phyloP scores from a whole-genome alignment of 2,329 filamentous ascomycete genomes.

The Pestalotiopsis sp. region DNA sequence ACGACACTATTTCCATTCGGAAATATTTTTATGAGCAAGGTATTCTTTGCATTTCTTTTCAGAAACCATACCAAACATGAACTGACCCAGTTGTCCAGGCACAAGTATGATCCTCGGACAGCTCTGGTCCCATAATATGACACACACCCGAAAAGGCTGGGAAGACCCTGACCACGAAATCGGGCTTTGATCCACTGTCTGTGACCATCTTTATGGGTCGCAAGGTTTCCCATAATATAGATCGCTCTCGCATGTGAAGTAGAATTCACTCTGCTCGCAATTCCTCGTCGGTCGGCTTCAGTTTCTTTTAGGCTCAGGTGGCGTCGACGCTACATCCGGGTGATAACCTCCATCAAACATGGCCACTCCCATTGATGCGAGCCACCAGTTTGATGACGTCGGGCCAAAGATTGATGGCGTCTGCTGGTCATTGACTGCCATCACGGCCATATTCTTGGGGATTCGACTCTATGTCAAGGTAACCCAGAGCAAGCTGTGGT shows the following conservation, averaged over 20 bases:
- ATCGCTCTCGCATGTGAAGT: not conserved
- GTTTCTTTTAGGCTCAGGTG: too few relatives aligned
- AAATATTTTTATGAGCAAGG: too few relatives aligned
- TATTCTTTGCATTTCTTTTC: too few relatives aligned
- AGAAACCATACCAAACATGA: too few relatives aligned
- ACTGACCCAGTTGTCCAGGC: not conserved
- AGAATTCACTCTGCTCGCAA: not conserved
- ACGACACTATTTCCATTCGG: too few relatives aligned
- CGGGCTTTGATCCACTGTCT: not conserved
- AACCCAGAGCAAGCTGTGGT: constrained; percentile 10
- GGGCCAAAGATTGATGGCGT: constrained; percentile 10
- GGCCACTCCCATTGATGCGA: not conserved
- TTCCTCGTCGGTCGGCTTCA: not conserved
- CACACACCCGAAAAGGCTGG: not conserved
- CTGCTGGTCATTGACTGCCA: constrained; percentile 13
- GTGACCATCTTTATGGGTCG: not conserved
- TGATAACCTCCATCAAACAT: not conserved
- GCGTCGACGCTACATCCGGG: not conserved
- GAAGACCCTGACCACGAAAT: not conserved
- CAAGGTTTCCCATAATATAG: not conserved
- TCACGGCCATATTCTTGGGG: constrained; percentile 12
- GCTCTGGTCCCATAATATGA: not conserved
- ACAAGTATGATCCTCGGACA: not conserved
- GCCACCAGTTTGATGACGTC: not conserved
- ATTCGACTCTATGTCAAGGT: constrained; percentile 11